Percentiles rank a stretch among this genome's conserved stretches.
Conservation (phyloP, 2,329 filamentous ascomycete species). For the Zopfia rhizophila region DNA sequence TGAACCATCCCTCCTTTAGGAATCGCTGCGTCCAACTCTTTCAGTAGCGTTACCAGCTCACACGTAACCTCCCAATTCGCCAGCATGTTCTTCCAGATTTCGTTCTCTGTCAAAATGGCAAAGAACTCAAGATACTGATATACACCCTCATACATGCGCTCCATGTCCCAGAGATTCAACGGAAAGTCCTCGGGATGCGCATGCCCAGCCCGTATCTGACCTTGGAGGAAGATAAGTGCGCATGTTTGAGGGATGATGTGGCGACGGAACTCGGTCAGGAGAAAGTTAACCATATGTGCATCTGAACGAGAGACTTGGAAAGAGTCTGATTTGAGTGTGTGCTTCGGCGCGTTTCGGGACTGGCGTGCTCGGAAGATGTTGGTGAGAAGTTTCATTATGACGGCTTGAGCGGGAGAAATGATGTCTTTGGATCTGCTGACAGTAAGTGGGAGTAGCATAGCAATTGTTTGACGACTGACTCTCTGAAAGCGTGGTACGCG, state of each 20-base stretch:
- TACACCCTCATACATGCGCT: constrained; percentile 92
- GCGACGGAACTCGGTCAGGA: constrained; percentile 91
- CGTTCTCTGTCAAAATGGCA: constrained; percentile 85
- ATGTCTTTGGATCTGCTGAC: constrained; percentile 79
- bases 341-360: constrained; percentile 46
- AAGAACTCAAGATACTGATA: constrained; percentile 96
- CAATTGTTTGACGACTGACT: constrained; percentile 54
- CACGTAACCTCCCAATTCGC: constrained; percentile 93
- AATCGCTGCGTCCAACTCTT: constrained; percentile 87
- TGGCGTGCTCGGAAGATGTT: constrained; percentile 80
- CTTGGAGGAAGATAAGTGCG: constrained; percentile 92
- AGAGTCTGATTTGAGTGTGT: constrained; percentile 58
- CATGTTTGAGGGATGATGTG: constrained; percentile 94
- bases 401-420: constrained; percentile 92
- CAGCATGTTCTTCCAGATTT: constrained; percentile 82
- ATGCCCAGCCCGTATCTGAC: constrained; percentile 81
- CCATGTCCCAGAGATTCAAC: constrained; percentile 97
- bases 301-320: constrained; percentile 67
- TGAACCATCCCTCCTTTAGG: constrained; percentile 73
- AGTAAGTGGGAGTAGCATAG: constrained; percentile 1
- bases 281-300: constrained; percentile 80
- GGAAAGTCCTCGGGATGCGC: constrained; percentile 88
- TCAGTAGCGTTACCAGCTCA: constrained; percentile 86
- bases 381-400: constrained; percentile 88
- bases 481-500: constrained; percentile 89